Evolutionary conservation across 2,329 filamentous ascomycete species (phyloP).

Genomic region (Aspergillus pseudoterreus): DNA sequence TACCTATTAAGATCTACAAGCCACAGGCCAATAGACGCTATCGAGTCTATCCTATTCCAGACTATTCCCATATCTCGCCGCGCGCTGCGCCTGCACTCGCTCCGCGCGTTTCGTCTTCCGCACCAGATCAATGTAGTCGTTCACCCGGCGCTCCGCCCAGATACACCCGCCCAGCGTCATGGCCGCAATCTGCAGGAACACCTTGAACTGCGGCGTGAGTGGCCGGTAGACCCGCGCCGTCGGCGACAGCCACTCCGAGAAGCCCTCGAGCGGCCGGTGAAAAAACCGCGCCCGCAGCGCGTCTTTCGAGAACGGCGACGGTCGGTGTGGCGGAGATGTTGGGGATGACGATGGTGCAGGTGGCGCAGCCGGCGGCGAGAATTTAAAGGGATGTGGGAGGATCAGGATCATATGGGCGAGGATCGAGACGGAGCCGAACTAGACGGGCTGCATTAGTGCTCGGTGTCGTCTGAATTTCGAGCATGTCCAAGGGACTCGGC

Average conservation of each 20-base stretch:
- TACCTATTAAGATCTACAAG: background rate
- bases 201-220: slow-evolving; percentile 48
- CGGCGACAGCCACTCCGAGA: slow-evolving; percentile 47
- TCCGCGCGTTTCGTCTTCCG: slow-evolving; percentile 41
- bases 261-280: slow-evolving; percentile 44
- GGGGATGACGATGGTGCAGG: slow-evolving; percentile 15
- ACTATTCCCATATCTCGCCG: slow-evolving; percentile 4
- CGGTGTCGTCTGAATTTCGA: background rate
- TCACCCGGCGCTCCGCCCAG: slow-evolving; percentile 46
- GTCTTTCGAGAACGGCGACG: slow-evolving; percentile 27
- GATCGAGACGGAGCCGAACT: slow-evolving; percentile 47
- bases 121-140: slow-evolving; percentile 43
- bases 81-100: slow-evolving; percentile 30
- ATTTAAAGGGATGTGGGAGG: slow-evolving; percentile 41
- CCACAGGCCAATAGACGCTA: background rate
- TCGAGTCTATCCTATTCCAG: no score
- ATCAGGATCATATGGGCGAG: slow-evolving; percentile 43
- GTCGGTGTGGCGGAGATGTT: slow-evolving; percentile 10
- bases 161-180: slow-evolving; percentile 49
- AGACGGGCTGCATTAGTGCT: background rate
- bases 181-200: slow-evolving; percentile 45
- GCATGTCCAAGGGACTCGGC: no score
- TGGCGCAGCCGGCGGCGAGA: slow-evolving; percentile 28
- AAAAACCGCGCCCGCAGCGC: slow-evolving; percentile 30
- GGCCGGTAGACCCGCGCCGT: slow-evolving; percentile 43